Evolutionary conservation across 2,329 filamentous ascomycete genomes (phyloP), one percentile per base, ranked within the genome.

Genomic region (Xylariaceae sp.): DNA sequence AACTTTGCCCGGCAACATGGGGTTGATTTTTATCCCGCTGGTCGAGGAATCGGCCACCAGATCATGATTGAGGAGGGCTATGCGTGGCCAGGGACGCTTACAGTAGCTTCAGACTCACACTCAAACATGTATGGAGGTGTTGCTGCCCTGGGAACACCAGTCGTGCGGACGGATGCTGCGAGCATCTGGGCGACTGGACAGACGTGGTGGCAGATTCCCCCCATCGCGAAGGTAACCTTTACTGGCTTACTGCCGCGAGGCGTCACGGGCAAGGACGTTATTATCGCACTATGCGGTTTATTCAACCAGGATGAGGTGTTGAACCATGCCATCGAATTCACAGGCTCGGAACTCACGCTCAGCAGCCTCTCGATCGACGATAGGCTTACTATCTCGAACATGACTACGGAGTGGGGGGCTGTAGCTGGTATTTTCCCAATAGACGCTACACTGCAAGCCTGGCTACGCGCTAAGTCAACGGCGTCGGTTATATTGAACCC

Each of bases 241-340:
- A 90, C 83, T 0, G 93, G 92, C 6, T 74, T 84, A 0, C 77
- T 96, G 6, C 93, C 91, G 0, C 77, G 79, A 1, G 93, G 93
- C 9, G 92, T 96, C 1, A 92, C 89, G 0, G 94, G 92, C 28
- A 98, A 99, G 75, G 95, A 98, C 73, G 90, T 96, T 9, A 98
- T 98, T 64, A 84, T 97, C 23, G 91, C 92, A 0, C 82, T 98
- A 1, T 96, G 91, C 65, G 91, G 90, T 1, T 76, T 96, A 0
- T 96, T 98, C 79, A 90, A 90, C 75, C 86, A 89, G 51, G 89
- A 92, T 65, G 91, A 96, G 40, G 94, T 97, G 0, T 81, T 97
- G 12, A 98, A 98, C 76, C 92, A 96, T 70, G 87, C 87, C 4
- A 87, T 98, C 58, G 94, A 98, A 70, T 96, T 97, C 68, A 87